Base-by-base conservation (phyloP, 2,329 filamentous ascomycete genomes). In the Lachnellula hyalina region DNA sequence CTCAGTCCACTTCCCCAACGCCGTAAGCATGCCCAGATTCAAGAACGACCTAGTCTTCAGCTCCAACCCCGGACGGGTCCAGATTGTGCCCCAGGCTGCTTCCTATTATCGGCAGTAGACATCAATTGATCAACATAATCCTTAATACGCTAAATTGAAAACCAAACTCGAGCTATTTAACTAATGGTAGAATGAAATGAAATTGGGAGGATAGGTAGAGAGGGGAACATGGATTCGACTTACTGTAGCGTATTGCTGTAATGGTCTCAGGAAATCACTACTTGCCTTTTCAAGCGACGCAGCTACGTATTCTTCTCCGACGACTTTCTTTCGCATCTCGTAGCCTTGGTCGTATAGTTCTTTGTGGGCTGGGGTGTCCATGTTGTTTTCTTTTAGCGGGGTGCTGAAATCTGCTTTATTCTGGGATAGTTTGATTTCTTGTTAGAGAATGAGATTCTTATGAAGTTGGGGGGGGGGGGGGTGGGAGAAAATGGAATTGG, bases 11-110 rank as follows among this genome's bases (percentile, higher is more conserved):
- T 65, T 65, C 8, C 60, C 57, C 53, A 68, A 47, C 4, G 65
- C 63, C 3, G 65, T 67, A 47, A 68, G 52, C 65, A 68, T 68
- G 8, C 63, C 65, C 14, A 67, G 44, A 55, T 67, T 67, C 17
- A 68, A 48, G 4, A 68, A 49, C 54, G 63, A 66, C 23, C 65
- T 51, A 14, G 64, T 64, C 4, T 63, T 58, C 6, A 60, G 51
- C 21, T 61, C 59, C 1, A 68, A 51, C 2, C 65, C 65, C 3
- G 65, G 65, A 4, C 65, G 58, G 14, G 65, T 67, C 65, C 65
- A 68, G 48, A 68, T 63, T 9, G 65, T 66, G 11, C 63, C 65
- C 65, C 65, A 68, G 9, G 63, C 64, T 25, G 60, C 57, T 60
- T 67, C 65, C 64, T 65, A 23, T 35, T 35, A 51, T 35, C 21